Conservation (phyloP, 345 rosid genomes). For the Mercurialis annua region DNA sequence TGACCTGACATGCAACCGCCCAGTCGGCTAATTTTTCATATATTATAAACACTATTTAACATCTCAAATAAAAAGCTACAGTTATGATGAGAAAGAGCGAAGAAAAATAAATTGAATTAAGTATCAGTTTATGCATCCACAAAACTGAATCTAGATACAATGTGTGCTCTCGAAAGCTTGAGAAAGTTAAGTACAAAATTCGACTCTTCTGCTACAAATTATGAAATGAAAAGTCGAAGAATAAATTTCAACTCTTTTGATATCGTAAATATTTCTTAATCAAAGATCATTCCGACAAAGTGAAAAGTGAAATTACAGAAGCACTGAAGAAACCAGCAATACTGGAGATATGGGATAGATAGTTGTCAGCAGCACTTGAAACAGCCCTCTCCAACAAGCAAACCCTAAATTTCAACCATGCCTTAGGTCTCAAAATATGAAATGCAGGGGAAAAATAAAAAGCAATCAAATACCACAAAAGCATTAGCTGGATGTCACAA, state of each 20-base stretch:
- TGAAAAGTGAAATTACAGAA: not conserved
- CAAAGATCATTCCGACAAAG: not conserved
- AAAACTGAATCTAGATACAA: not conserved
- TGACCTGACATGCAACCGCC: no score
- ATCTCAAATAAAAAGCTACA: not conserved
- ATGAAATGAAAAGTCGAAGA: not conserved
- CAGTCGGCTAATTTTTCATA: no score
- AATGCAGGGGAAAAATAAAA: not conserved
- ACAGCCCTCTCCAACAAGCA: not conserved
- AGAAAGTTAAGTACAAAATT: not conserved
- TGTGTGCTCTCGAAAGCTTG: not conserved
- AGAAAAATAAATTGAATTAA: not conserved
- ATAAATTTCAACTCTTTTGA: not conserved
- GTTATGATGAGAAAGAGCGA: not conserved
- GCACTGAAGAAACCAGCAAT: not conserved
- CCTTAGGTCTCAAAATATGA: not conserved
- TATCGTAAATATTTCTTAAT: conserved; percentile 2
- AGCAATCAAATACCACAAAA: not conserved
- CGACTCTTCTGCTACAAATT: not conserved
- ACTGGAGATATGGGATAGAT: not conserved
- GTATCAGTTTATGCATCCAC: not conserved
- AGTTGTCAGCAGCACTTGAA: not conserved
- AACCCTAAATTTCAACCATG: not conserved
- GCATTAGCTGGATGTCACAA: not conserved
- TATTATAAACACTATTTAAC: no score